phyloP scores from a whole-genome alignment of 306 rosid genomes.

The Senna siamea region DNA sequence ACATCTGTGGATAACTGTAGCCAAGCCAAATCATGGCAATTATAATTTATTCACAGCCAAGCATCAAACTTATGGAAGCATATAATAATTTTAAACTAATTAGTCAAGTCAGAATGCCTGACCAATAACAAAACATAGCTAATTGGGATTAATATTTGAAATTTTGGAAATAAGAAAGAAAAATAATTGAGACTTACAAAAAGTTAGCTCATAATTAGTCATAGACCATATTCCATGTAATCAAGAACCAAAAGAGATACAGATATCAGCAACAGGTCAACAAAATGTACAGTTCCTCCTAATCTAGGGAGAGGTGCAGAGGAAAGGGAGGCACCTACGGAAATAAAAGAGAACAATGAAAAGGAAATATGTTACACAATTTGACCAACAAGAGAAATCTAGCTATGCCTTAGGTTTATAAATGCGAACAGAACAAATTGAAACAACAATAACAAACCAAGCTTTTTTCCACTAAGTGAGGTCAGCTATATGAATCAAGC shows the following conservation, averaged over 20 bases:
- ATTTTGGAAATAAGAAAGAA: constrained; percentile 19
- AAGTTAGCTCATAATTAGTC: constrained; percentile 9
- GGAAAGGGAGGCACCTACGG: constrained; percentile 5
- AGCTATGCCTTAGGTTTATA: constrained; percentile 29
- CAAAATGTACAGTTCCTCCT: constrained; percentile 13
- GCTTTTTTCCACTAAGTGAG: too few species aligned
- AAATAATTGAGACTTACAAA: constrained; percentile 3
- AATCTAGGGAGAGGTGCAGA: constrained; percentile 1
- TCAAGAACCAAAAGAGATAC: constrained; percentile 16
- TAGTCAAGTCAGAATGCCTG: constrained; percentile 28
- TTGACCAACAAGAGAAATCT: not conserved
- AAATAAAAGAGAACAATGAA: not conserved
- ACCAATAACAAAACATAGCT: constrained; percentile 23
- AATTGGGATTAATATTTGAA: not conserved
- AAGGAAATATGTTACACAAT: not conserved
- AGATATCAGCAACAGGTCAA: constrained; percentile 19
- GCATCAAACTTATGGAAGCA: constrained; percentile 25
- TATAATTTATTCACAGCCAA: constrained; percentile 28
- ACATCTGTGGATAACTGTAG: constrained; percentile 75
- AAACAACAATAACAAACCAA: too few species aligned
- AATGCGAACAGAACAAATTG: constrained; percentile 16
- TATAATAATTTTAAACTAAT: constrained; percentile 30
- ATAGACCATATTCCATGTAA: constrained; percentile 1
- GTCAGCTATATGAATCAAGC: too few species aligned
- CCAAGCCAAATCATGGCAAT: constrained; percentile 37